Conservation (phyloP, 371 early-diverging fungal genomes). For the Sporodiniella umbellata region DNA sequence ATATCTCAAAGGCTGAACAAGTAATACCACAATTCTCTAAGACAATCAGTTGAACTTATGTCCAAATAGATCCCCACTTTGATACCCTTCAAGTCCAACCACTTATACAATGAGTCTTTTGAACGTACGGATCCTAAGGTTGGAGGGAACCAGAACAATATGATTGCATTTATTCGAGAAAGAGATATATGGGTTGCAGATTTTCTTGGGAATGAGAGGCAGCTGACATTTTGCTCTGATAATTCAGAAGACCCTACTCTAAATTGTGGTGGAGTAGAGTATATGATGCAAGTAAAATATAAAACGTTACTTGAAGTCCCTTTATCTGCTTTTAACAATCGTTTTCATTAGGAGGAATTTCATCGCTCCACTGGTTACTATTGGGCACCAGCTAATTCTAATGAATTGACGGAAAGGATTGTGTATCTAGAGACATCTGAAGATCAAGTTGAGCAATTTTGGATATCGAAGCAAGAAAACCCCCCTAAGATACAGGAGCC, state of each 20-base stretch:
- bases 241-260: slow-evolving; percentile 33
- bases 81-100: slow-evolving; percentile 5
- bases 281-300: slow-evolving; percentile 65
- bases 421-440: slow-evolving; percentile 67
- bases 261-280: slow-evolving; percentile 68
- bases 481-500: neutral
- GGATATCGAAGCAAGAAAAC: slow-evolving; percentile 41
- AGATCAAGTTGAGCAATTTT: slow-evolving; percentile 53
- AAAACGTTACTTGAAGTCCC: too few species aligned
- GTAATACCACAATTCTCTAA: slow-evolving; percentile 4
- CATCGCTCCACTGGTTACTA: slow-evolving; percentile 68
- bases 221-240: slow-evolving; percentile 56
- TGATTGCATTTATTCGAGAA: slow-evolving; percentile 60
- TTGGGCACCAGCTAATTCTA: slow-evolving; percentile 33
- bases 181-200: slow-evolving; percentile 68
- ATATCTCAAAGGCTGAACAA: slow-evolving; percentile 5
- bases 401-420: slow-evolving; percentile 42
- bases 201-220: slow-evolving; percentile 54
- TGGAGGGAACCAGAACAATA: slow-evolving; percentile 47
- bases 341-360: slow-evolving; percentile 81
- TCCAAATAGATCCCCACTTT: slow-evolving; percentile 8
- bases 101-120: neutral
- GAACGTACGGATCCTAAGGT: slow-evolving; percentile 57
- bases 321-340: too few species aligned
- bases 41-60: neutral